Evolutionary conservation across 2,329 filamentous ascomycete genomes (phyloP).

Genomic region (Ceratocystis huliohia): DNA sequence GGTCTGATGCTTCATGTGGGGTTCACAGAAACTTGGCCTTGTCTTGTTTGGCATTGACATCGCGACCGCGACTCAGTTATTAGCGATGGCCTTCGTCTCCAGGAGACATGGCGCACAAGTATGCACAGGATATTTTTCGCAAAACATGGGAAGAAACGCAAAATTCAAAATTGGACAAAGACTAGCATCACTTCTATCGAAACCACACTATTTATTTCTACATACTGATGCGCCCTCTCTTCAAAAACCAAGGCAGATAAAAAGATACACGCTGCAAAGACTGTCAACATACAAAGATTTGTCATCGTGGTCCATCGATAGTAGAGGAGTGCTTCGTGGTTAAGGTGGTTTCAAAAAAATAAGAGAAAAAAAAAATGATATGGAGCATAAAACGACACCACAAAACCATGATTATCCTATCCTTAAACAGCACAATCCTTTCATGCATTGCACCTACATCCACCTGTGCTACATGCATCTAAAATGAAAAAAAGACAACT

Average conservation of each 20-base stretch:
- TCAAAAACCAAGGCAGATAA: not conserved
- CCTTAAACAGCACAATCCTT: constrained; percentile 9
- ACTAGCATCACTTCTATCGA: not conserved
- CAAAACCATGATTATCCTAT: constrained; percentile 17
- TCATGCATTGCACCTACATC: not conserved
- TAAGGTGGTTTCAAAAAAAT: constrained; percentile 16
- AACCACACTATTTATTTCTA: not conserved
- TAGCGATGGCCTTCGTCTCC: no score
- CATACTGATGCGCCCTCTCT: not conserved
- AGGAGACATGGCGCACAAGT: no score
- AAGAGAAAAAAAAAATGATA: constrained; percentile 14
- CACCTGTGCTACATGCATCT: constrained; percentile 8
- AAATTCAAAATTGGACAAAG: no score
- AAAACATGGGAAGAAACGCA: no score
- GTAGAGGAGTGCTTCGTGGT: constrained; percentile 9
- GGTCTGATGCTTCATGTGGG: not conserved
- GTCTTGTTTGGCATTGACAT: not conserved
- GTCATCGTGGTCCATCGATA: not conserved
- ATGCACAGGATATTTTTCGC: no score
- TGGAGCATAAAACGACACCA: constrained; percentile 18
- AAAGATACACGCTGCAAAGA: constrained; percentile 5
- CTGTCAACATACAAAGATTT: not conserved
- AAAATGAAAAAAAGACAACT: not conserved
- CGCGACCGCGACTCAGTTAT: not conserved
- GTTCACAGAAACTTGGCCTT: not conserved